phyloP scores from a whole-genome alignment of 352 stramenopile species.

The Phytopythium montanum region DNA sequence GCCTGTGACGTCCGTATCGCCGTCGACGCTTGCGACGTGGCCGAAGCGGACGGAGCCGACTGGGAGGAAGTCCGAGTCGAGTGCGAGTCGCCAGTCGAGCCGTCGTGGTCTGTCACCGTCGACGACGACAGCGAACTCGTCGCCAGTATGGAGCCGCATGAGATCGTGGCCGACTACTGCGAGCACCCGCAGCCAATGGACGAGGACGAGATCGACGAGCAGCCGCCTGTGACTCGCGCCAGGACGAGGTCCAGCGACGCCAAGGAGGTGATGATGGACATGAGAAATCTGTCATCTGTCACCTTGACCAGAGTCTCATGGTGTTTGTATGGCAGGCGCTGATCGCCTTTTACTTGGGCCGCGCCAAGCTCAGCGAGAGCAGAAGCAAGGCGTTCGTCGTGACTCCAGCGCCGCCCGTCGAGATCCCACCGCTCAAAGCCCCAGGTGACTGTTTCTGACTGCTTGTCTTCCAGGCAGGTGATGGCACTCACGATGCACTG shows the following conservation, averaged over 20 bases:
- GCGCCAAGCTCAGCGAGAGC: conserved; percentile 46
- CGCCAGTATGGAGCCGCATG: neutral
- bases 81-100: neutral
- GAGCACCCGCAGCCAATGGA: neutral
- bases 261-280: conserved; percentile 22
- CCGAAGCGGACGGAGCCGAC: conserved; percentile 27
- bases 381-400: conserved; percentile 36
- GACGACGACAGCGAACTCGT: neutral
- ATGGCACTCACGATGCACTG: neutral
- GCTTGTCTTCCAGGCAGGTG: neutral
- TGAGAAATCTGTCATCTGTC: too few species aligned
- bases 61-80: conserved; percentile 40
- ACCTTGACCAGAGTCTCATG: neutral
- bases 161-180: conserved; percentile 1
- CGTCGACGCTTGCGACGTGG: conserved; percentile 13
- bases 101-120: neutral
- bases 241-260: conserved; percentile 23
- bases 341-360: conserved; percentile 47
- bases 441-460: conserved; percentile 10
- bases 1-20: conserved; percentile 15
- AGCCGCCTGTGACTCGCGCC: neutral
- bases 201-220: neutral
- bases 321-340: conserved; percentile 22
- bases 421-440: conserved; percentile 27
- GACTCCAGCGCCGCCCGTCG: conserved; percentile 7